phyloP scores from a whole-genome alignment of 2,329 filamentous ascomycete genomes.

The Ascochyta lentis region DNA sequence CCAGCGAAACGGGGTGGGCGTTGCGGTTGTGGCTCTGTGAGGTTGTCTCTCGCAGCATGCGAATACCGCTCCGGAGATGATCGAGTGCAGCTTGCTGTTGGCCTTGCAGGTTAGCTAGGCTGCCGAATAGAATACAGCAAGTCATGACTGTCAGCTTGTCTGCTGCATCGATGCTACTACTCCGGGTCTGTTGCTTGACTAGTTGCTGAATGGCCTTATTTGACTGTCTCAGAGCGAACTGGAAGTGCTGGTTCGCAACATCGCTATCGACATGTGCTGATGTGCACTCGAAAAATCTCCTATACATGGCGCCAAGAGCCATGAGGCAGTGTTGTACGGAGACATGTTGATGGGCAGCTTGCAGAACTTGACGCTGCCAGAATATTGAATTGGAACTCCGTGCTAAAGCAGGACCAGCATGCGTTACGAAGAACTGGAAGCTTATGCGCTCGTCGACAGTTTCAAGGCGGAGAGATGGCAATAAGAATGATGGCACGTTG shows the following conservation, averaged over 20 bases:
- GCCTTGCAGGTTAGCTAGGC: slow-evolving; percentile 42
- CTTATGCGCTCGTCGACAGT: slow-evolving; percentile 34
- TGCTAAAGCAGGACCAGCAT: slow-evolving; percentile 33
- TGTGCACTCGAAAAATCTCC: slow-evolving; percentile 33
- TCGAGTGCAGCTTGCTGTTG: slow-evolving; percentile 37
- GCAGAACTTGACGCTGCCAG: slow-evolving; percentile 41
- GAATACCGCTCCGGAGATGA: slow-evolving; percentile 41
- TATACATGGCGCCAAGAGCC: slow-evolving; percentile 43
- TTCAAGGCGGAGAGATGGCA: slow-evolving; percentile 27
- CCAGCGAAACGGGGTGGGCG: slow-evolving; percentile 34
- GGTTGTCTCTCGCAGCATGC: slow-evolving; percentile 40
- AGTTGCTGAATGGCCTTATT: slow-evolving; percentile 39
- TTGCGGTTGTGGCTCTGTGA: slow-evolving; percentile 11
- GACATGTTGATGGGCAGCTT: slow-evolving; percentile 40
- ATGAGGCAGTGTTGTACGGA: slow-evolving; percentile 41
- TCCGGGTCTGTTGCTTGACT: slow-evolving; percentile 17
- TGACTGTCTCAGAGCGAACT: slow-evolving; percentile 42
- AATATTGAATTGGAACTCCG: slow-evolving; percentile 41
- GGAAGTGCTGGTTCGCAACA: slow-evolving; percentile 31
- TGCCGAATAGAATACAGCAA: slow-evolving; percentile 40
- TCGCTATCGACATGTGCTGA: slow-evolving; percentile 31
- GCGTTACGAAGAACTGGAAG: slow-evolving; percentile 40
- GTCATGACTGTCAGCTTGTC: slow-evolving; percentile 43
- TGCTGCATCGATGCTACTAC: slow-evolving; percentile 4
- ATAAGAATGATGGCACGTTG: slow-evolving; percentile 13